Evolutionary conservation across 2,329 filamentous ascomycete species (phyloP).

Genomic region (Blastomyces silverae): DNA sequence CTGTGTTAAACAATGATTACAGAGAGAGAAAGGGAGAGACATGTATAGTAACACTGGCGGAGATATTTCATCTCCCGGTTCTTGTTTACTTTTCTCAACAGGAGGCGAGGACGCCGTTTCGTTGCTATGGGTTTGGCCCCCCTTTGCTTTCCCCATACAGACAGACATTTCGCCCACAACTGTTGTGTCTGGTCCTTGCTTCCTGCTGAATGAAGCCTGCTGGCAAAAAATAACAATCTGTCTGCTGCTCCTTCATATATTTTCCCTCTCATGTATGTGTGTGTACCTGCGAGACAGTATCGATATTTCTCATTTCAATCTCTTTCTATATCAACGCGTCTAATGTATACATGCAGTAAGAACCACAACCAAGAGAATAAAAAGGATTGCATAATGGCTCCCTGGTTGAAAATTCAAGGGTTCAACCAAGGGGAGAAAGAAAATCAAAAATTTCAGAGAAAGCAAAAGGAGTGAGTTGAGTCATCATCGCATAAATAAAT

Average conservation of each 20-base stretch:
- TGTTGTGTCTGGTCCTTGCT: not conserved
- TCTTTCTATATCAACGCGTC: not conserved
- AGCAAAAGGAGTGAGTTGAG: not conserved
- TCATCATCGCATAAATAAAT: not conserved
- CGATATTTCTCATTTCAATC: not conserved
- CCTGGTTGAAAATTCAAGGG: not conserved
- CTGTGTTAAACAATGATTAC: constrained; percentile 2
- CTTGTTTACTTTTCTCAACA: not conserved
- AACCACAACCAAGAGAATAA: not conserved
- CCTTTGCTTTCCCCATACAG: not conserved
- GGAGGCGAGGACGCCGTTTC: not conserved
- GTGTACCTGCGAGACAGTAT: not conserved
- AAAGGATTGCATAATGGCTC: not conserved
- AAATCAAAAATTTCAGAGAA: not conserved
- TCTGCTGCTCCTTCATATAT: not conserved
- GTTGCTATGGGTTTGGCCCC: not conserved
- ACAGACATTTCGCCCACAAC: not conserved
- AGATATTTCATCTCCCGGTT: not conserved
- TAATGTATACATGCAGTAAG: not conserved
- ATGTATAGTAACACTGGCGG: too few relatives aligned
- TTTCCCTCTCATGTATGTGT: not conserved
- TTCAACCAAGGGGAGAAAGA: not conserved
- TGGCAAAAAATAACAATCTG: too few relatives aligned
- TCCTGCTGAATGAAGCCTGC: too few relatives aligned
- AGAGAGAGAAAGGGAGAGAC: too few relatives aligned